Evolutionary conservation across 2,329 filamentous ascomycete genomes (phyloP).

Genomic region (Talaromyces sp.): DNA sequence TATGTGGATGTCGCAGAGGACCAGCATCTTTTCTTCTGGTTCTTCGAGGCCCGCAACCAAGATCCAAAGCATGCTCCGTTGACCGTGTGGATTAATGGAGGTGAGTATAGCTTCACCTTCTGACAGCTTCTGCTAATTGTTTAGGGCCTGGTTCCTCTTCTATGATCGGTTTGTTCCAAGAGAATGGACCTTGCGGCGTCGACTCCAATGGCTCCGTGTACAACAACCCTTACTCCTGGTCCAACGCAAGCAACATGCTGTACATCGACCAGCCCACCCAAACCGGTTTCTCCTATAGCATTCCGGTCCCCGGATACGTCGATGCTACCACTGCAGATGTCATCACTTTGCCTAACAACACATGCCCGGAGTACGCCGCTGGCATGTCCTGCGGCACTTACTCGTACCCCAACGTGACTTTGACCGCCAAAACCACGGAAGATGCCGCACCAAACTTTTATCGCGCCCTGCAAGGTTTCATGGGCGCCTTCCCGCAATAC

Average conservation of each 20-base stretch:
- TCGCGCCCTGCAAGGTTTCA: constrained; percentile 58
- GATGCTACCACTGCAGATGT: constrained; percentile 31
- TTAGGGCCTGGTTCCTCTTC: constrained; percentile 40
- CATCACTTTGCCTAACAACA: constrained; percentile 32
- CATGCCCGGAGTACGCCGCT: constrained; percentile 9
- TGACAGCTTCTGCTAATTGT: not conserved
- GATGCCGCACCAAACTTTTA: constrained; percentile 52
- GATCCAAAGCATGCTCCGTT: constrained; percentile 40
- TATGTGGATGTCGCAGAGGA: constrained; percentile 52
- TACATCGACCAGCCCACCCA: constrained; percentile 63
- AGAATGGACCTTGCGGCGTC: constrained; percentile 41
- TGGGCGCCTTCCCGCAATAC: constrained; percentile 59
- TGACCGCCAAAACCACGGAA: constrained; percentile 47
- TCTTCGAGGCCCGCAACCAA: constrained; percentile 49
- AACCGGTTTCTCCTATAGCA: constrained; percentile 54
- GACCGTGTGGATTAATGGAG: constrained; percentile 45
- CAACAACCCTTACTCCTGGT: constrained; percentile 53
- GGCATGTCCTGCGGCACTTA: constrained; percentile 9
- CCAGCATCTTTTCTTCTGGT: constrained; percentile 63
- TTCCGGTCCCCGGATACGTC: constrained; percentile 15
- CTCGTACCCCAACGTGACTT: constrained; percentile 42
- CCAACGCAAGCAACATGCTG: constrained; percentile 59
- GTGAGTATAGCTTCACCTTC: constrained; percentile 37
- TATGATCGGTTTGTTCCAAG: constrained; percentile 37
- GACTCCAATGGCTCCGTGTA: constrained; percentile 39